phyloP scores from a whole-genome alignment of 176 grass and related monocot species.

The Eleusine indica region DNA sequence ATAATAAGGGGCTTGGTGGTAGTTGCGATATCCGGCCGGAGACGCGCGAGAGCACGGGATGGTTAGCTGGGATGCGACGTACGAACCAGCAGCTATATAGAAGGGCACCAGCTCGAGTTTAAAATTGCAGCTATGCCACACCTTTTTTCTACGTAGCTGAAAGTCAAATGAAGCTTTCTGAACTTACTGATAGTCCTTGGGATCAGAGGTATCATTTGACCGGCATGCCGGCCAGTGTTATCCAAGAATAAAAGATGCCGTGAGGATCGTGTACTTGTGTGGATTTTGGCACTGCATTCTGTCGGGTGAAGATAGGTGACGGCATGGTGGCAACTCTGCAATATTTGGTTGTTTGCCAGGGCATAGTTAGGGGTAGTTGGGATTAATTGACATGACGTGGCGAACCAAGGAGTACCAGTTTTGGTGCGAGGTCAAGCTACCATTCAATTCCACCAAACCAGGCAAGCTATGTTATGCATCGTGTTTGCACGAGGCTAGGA shows the following conservation, averaged over 20 bases:
- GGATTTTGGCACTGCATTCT: not conserved
- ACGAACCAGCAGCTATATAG: not conserved
- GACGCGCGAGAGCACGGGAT: not conserved
- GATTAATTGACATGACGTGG: constrained; percentile 1
- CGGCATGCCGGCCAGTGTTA: not conserved
- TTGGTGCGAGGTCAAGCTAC: constrained; percentile 19
- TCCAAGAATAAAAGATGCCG: not conserved
- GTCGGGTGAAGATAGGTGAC: not conserved
- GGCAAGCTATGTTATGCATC: not conserved
- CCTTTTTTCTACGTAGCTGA: not conserved
- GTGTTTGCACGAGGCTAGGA: not conserved
- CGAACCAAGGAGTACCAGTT: no score
- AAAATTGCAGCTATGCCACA: constrained; percentile 24
- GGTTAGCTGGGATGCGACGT: constrained; percentile 28
- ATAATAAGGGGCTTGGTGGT: not conserved
- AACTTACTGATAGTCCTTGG: not conserved
- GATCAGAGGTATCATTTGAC: not conserved
- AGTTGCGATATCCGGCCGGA: constrained; percentile 2
- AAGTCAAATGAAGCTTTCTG: not conserved
- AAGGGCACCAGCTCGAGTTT: not conserved
- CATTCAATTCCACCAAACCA: not conserved
- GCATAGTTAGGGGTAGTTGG: constrained; percentile 34
- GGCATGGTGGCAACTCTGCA: not conserved
- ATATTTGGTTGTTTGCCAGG: not conserved
- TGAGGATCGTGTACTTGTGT: not conserved